Evolutionary conservation across 345 rosid species (phyloP), one percentile per base, ranked within the genome.

Genomic region (Sonneratia alba): DNA sequence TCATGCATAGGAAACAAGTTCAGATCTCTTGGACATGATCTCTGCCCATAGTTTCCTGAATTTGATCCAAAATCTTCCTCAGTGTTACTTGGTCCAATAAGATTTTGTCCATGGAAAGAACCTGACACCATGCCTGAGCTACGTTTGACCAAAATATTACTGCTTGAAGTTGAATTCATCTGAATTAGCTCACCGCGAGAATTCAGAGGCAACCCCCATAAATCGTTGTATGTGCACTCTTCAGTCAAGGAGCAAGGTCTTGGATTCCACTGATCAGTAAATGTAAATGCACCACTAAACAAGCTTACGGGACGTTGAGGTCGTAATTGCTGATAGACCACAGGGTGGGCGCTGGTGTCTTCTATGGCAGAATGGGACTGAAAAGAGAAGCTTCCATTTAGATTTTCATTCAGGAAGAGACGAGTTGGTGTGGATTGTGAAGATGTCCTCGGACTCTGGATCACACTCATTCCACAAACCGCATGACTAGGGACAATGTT

Each of bases 101-200:
- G 56, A 65, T 63, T 73, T 6, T 68, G 73, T 24, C 36, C 61
- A 66, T 67, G 66, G n/a, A 71, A 70, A 74, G 73, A 49, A 74
- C 80, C 80, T 19, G 77, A 63, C 22, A 21, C 32, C 51, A 79
- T 67, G 73, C 56, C 64, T 3, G 77, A 77, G 51, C 57, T 71
- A 64, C 75, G 70, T 53, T 79, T 75, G 37, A 71, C 73, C 74
- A 78, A 63, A 75, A 59, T 70, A 67, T 68, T 71, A 19, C 75
- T 75, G 43, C 72, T 71, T 74, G 86, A 62, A 62, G 66, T 34
- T 32, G 66, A 73, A 56, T 76, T 79, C 73, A 64, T 72, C 57
- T 78, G 85, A 36, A 83, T 81, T 37, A 88, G 84, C 69, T 79
- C 86, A 75, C 91, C 93, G 48, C 80, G 86, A 64, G 88, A 78